Percentiles rank a stretch among this genome's conserved stretches.
Evolutionary conservation across 805 yeast species (phyloP).

Genomic region (Alloascoidea hylecoeti): DNA sequence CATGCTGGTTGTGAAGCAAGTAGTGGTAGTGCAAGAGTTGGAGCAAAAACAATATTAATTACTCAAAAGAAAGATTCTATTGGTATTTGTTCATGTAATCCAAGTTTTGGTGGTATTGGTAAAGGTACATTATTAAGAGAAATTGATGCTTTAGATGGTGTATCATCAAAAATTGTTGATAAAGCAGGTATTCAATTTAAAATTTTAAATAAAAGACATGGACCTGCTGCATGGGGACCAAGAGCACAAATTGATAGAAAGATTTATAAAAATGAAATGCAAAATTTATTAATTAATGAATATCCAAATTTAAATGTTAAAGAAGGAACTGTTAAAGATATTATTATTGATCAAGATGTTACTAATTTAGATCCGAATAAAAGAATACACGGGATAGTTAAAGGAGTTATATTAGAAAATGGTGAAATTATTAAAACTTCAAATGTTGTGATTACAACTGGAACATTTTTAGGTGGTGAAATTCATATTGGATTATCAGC

Average conservation of each 20-base stretch:
- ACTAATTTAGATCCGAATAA: conserved; percentile 4
- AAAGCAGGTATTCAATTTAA: conserved; percentile 87
- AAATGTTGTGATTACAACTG: conserved; percentile 82
- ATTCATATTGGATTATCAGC: conserved; percentile 77
- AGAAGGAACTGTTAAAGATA: conserved; percentile 75
- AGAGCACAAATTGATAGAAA: conserved; percentile 90
- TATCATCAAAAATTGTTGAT: conserved; percentile 77
- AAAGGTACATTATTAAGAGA: conserved; percentile 88
- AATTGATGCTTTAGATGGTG: conserved; percentile 94
- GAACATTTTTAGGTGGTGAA: conserved; percentile 90
- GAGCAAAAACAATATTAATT: conserved; percentile 52
- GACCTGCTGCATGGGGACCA: conserved; percentile 98
- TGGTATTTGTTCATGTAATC: conserved; percentile 95
- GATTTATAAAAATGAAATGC: conserved; percentile 73
- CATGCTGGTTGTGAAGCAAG: conserved; percentile 99
- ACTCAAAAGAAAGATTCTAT: conserved; percentile 67
- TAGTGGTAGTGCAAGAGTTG: conserved; percentile 79
- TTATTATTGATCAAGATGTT: conserved; percentile 39
- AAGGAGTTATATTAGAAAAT: conserved; percentile 61
- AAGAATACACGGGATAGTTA: conserved; percentile 26
- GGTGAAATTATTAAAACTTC: conserved; percentile 47
- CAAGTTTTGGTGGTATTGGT: conserved; percentile 97
- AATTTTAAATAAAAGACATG: conserved; percentile 72
- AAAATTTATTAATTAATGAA: conserved; percentile 33
- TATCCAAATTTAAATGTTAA: conserved; percentile 44